Evolutionary conservation across 768 basidiomycete species (phyloP), one percentile per base, ranked within the genome.

Genomic region (Tylopilus vinaceipallidus): DNA sequence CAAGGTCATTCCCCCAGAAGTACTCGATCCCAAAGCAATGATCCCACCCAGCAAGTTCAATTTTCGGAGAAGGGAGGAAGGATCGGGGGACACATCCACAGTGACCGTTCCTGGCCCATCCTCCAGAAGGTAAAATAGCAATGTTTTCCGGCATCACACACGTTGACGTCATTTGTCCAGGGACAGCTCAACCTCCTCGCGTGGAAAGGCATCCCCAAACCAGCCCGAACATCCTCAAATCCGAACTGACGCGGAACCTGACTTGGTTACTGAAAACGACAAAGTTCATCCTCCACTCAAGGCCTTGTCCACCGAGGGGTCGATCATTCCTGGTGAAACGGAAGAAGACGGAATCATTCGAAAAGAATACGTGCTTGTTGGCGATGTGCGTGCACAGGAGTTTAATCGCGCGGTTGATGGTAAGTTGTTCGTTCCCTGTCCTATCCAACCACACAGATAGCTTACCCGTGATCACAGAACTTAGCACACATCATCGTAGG

Each of bases 361-460:
- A 45, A 79, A 83, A 54, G 95, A 98, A 61, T 99, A 99, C 59
- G 95, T 98, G 0, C 80, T 99, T 1, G 90, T 98, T 2, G 94
- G 88, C 36, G 93, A 99, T 66, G 82, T 80, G 46, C 78, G 86
- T 42, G 90, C 90, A 2, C 88, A 98, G 3, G 95, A 98, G 64
- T 91, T 98, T 65, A 92, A 91, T 64, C 82, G 83, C 14, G 81
- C 92, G 3, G 87, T 95, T 2, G 95, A 98, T 72, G 95, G 95
- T 89, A 53, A 59, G 83, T 67, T 16, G 22, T 23, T 41, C 33
- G 22, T 23, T 41, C 33, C 42, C 13, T 8, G 20, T 35, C 27
- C 13, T 33, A 4, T 11, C 30, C 13, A 14, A 42, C 41, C 33
- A 38, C 43, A 50, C 27, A 46, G 32, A 51, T 50, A 52, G n/a